Percentiles rank a stretch among this genome's conserved stretches.
Evolutionary conservation across 371 early-diverging fungal species (phyloP).

Genomic region (Mucor indicus): DNA sequence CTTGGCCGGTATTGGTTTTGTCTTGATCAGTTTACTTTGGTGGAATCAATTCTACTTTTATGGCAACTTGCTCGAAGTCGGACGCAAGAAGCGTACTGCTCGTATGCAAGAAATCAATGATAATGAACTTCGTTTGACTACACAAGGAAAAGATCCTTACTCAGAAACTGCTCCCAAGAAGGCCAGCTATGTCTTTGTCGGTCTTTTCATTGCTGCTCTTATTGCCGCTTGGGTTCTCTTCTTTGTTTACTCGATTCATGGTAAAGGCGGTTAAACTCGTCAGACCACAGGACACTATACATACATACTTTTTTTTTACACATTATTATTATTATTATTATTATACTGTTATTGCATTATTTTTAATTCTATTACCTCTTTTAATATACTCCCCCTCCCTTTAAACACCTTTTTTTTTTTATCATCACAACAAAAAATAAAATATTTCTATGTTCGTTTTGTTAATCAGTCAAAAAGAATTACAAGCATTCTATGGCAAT

Average conservation of each 20-base stretch:
- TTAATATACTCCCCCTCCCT: too few species aligned
- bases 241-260: conserved; percentile 39
- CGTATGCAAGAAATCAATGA: conserved; percentile 45
- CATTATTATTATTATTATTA: too few species aligned
- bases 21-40: conserved; percentile 27
- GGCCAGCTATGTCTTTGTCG: conserved; percentile 26
- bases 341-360: too few species aligned
- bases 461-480: too few species aligned
- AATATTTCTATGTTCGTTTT: too few species aligned
- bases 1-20: conserved; percentile 32
- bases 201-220: conserved; percentile 20
- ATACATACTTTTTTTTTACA: too few species aligned
- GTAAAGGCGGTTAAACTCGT: too few species aligned
- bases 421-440: too few species aligned
- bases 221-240: conserved; percentile 45
- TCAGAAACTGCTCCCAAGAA: conserved; percentile 10
- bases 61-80: conserved; percentile 30
- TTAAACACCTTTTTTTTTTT: too few species aligned
- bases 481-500: too few species aligned
- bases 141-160: conserved; percentile 37
- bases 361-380: too few species aligned
- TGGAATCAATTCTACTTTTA: conserved; percentile 27
- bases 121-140: conserved; percentile 28
- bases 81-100: conserved; percentile 25
- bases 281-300: too few species aligned